Evolutionary conservation across 495 filamentous ascomycete species (phyloP), one percentile per base, ranked within the genome.

Genomic region (Penicillium herquei): DNA sequence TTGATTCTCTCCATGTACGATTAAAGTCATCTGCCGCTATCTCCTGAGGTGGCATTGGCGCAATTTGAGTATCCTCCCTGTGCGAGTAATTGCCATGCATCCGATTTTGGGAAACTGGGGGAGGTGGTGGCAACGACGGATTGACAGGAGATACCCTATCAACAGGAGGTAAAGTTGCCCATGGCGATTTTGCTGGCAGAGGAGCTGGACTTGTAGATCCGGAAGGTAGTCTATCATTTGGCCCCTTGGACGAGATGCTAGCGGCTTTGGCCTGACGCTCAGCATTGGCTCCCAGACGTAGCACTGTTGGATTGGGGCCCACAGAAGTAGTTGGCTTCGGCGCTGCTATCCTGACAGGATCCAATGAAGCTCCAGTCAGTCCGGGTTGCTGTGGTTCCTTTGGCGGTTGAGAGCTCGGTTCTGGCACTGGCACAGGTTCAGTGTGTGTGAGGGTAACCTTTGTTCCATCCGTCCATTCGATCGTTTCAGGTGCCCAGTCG

Each of bases 391-490:
- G 66, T 17, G 51, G 48, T 16, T 73, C 65, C 45, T 65, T 65
- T n/a, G 56, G 39, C 33, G 72, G 74, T 47, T 60, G 39, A 6
- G 40, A 55, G 32, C 45, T 54, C 39, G 65, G 61, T 17, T 50
- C 55, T n/a, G 73, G 64, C 12, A 65, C 34, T 14, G 69, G 61
- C 9, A 57, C 39, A 54, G 63, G 58, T 32, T 75, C 70, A 12
- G 39, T 65, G 26, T 87, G 83, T 12, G 86, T 84, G 8, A 96
- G 78, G 37, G 85, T 88, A 51, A 92, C 90, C 74, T 98, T 97
- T 12, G 92, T 98, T 33, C 92, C 93, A 70, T 99, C 94, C 59
- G 88, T 91, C 94, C 94, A 99, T 58, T 96, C 91, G 56, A 98
- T 96, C 7, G 88, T 87, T 58, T 98, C 92, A 0, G 94, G 95